A percentile compares a stretch with the other conserved stretches of the same genome.
These are phyloP conservation scores for Lepraria neglecta DNA, from an alignment of 495 filamentous ascomycete species.

Conservation along the genomic window DNA sequence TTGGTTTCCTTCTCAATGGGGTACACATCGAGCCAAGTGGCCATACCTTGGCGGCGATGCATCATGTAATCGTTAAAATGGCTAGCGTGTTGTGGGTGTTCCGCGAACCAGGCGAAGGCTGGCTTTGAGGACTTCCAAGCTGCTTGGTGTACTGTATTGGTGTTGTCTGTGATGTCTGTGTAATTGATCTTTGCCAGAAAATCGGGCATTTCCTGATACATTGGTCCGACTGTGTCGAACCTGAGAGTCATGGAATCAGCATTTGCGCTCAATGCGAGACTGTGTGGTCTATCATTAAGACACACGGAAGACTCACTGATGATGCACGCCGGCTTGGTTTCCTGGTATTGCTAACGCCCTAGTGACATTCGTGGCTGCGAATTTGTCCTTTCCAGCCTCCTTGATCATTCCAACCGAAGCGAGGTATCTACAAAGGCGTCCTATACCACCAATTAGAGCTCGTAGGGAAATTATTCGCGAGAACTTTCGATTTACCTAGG, in stretches of 20 bases:
- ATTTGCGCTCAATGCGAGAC: neutral
- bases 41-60: neutral
- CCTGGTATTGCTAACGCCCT: slow-evolving; percentile 29
- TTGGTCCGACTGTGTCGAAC: neutral
- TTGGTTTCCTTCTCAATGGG: slow-evolving; percentile 11
- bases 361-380: slow-evolving; percentile 34
- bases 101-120: slow-evolving; percentile 25
- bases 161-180: neutral
- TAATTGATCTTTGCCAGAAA: neutral
- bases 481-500: slow-evolving; percentile 15
- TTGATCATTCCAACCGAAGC: slow-evolving; percentile 35
- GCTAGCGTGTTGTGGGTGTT: slow-evolving; percentile 32
- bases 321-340: slow-evolving; percentile 32
- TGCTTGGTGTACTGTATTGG: neutral
- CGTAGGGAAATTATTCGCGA: too few species aligned
- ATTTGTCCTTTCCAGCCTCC: slow-evolving; percentile 36
- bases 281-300: too few species aligned
- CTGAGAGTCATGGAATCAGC: neutral
- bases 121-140: neutral
- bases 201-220: neutral
- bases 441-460: slow-evolving; percentile 21
- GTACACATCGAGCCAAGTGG: slow-evolving; percentile 5
- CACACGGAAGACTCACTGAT: slow-evolving; percentile 26
- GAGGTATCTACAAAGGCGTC: slow-evolving; percentile 43
- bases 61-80: slow-evolving; percentile 22